A percentile compares a stretch with the other conserved stretches of the same genome.
phyloP scores from a whole-genome alignment of 2,329 filamentous ascomycete genomes.

The Raffaelea deltoideospora region DNA sequence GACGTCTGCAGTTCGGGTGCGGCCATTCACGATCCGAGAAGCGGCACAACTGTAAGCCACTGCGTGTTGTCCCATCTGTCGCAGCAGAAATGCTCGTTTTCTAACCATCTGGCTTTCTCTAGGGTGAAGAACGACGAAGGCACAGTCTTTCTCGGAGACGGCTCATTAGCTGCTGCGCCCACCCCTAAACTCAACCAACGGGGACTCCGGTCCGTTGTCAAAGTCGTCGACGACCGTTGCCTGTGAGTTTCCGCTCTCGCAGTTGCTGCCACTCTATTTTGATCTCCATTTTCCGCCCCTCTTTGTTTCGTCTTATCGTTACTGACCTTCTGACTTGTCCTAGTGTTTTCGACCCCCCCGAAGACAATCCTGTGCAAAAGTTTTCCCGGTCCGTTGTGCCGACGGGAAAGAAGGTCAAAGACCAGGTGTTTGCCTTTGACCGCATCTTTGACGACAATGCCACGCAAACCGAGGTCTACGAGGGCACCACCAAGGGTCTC shows the following conservation, averaged over 20 bases:
- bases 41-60: constrained; percentile 68
- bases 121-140: constrained; percentile 63
- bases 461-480: constrained; percentile 85
- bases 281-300: neutral
- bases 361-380: constrained; percentile 81
- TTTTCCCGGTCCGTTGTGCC: constrained; percentile 72
- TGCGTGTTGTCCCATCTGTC: neutral
- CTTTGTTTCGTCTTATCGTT: neutral
- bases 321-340: neutral
- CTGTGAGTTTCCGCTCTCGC: constrained; percentile 49
- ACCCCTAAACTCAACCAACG: constrained; percentile 73
- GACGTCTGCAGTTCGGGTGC: constrained; percentile 41
- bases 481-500: constrained; percentile 76
- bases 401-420: constrained; percentile 80
- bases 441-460: constrained; percentile 93
- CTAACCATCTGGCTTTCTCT: neutral
- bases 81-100: no score
- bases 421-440: constrained; percentile 95
- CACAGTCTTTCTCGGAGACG: constrained; percentile 88
- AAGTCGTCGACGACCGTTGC: constrained; percentile 91
- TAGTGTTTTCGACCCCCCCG: constrained; percentile 93
- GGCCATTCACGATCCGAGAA: constrained; percentile 73
- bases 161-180: constrained; percentile 76
- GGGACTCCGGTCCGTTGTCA: constrained; percentile 82
- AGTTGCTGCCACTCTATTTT: neutral